These are phyloP conservation scores for Jacaranda mimosifolia DNA, from an alignment of 257 asterid species.

Conservation along the genomic window DNA sequence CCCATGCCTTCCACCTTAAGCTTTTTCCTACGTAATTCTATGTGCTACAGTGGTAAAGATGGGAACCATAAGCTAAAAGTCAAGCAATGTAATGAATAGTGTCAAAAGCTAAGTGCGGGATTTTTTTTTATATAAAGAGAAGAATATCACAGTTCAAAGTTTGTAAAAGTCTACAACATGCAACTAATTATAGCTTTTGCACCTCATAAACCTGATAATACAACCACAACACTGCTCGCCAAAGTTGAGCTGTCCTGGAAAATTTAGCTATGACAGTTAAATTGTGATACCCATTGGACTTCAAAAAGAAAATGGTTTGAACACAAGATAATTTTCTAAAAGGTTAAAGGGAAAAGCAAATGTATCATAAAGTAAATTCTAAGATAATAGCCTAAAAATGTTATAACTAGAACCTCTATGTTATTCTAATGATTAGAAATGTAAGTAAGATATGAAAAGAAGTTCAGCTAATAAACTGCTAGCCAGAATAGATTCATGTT, in stretches of 20 bases:
- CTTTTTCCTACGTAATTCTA: background rate
- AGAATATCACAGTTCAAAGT: background rate
- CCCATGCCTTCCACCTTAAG: too few relatives aligned
- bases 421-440: background rate
- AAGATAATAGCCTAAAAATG: constrained; percentile 4
- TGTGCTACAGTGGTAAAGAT: background rate
- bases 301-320: too few relatives aligned
- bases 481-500: constrained; percentile 12
- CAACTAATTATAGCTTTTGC: constrained; percentile 29
- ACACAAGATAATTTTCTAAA: background rate
- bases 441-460: background rate
- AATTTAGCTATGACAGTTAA: constrained; percentile 21
- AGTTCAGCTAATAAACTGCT: background rate
- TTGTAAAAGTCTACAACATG: constrained; percentile 4
- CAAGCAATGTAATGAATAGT: too few relatives aligned
- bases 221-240: constrained; percentile 85
- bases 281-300: background rate
- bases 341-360: constrained; percentile 2
- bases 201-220: constrained; percentile 98
- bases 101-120: too few relatives aligned
- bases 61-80: too few relatives aligned
- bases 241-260: constrained; percentile 68
- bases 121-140: too few relatives aligned
- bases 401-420: background rate
- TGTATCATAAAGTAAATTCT: background rate